Base-by-base conservation (phyloP, 352 stramenopile species). In the Aphanomyces stellatus region DNA sequence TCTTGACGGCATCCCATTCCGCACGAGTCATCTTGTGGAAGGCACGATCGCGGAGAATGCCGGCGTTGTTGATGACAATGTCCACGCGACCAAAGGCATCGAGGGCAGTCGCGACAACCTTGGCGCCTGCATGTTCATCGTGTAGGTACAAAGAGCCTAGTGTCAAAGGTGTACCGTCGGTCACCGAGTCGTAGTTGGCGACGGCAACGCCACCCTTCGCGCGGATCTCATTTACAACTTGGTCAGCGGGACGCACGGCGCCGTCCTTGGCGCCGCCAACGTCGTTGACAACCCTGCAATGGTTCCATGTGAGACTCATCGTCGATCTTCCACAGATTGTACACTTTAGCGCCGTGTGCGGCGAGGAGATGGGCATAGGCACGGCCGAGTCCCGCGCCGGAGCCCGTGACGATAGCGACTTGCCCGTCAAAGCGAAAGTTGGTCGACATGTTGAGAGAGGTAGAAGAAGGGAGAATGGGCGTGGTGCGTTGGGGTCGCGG, bases 61-160 rank as follows among this genome's bases (percentile, higher is more conserved):
- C 94, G 13, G 96, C 96, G 76, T 99, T 99, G 79, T 94, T 94
- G 41, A 92, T 79, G n/a, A 94, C 41, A 31, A 94, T 92, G 62
- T 94, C 85, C 25, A 94, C 75, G 60, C 86, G 83, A 22, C 81
- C 82, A 40, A 82, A 94, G 34, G 61, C 73, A 35, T 80, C 67
- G 56, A 94, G 88, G 31, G 82, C 84, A 61, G 81, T 89, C 15
- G 73, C 78, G 15, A 94, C 81, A 27, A 94, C 82, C 65, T 90
- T 90, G 27, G 88, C 83, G 28, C 85, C 65, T 67, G 27, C 25
- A 3, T 24, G 22, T 42, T n/a, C 17, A 62, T 41, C 35, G 24
- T 43, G 22, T 40, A 1, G 0, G 28, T 17, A 11, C 22, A 22
- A 59, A 30, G 30, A 59, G 15, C 15, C 22, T 40, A 1, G 28